Percentiles rank a stretch among this genome's conserved stretches.
Evolutionary conservation across 83 land plant species (phyloP).

Genomic region (Picea mariana): DNA sequence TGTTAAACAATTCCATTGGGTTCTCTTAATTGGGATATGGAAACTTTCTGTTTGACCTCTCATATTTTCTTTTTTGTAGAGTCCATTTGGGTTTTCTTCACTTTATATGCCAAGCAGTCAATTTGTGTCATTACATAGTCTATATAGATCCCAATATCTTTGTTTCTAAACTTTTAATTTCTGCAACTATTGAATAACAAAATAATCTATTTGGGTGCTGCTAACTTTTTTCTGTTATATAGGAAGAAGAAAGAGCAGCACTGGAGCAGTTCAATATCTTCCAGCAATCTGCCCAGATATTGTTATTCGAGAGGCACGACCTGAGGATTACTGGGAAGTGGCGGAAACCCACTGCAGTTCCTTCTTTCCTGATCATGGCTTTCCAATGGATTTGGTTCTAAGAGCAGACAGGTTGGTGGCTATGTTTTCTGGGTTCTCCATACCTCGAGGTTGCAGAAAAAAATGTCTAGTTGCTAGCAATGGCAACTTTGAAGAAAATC

Average conservation of each 20-base stretch:
- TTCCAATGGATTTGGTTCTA: constrained; percentile 59
- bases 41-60: not conserved
- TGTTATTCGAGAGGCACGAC: constrained; percentile 59
- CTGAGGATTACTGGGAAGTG: constrained; percentile 79
- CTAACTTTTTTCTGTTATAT: not conserved
- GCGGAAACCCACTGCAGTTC: constrained; percentile 80
- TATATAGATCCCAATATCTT: not conserved
- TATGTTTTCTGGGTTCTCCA: constrained; percentile 56
- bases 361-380: constrained; percentile 67
- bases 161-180: constrained; percentile 1
- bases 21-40: not conserved
- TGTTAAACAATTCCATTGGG: not conserved
- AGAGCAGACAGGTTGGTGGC: constrained; percentile 60
- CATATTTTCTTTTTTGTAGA: not conserved
- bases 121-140: not conserved
- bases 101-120: not conserved
- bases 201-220: not conserved
- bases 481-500: constrained; percentile 29
- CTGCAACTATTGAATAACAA: not conserved
- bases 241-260: constrained; percentile 48
- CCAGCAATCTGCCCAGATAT: constrained; percentile 55
- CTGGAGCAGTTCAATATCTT: constrained; percentile 56
- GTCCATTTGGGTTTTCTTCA: not conserved
- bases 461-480: constrained; percentile 62
- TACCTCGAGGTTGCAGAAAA: constrained; percentile 47